Conservation (phyloP, 768 basidiomycete species). For the Tephrocybe rancida region DNA sequence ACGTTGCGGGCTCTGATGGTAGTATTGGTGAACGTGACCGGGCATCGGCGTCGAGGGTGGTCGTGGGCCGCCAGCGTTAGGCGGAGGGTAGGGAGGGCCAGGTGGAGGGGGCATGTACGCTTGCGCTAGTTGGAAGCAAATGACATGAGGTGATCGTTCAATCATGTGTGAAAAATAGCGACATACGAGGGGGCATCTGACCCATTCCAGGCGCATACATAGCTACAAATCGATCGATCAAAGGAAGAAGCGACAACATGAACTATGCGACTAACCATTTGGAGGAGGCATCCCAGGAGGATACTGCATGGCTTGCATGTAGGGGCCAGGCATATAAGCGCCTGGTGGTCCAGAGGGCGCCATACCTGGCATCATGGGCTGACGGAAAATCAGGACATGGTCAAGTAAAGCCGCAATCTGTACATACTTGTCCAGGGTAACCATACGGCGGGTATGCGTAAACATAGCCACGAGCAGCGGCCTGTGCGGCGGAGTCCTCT, state of each 20-base stretch:
- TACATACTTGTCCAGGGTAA: constrained; percentile 73
- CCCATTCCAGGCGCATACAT: constrained; percentile 89
- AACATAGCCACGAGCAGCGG: constrained; percentile 62
- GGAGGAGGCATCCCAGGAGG: constrained; percentile 80
- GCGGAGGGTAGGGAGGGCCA: constrained; percentile 69
- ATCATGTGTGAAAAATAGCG: not conserved
- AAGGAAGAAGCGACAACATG: constrained; percentile 2
- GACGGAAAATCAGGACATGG: constrained; percentile 7
- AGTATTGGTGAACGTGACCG: constrained; percentile 84
- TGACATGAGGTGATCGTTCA: constrained; percentile 2
- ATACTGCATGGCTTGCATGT: constrained; percentile 87
- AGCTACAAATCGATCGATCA: constrained; percentile 38
- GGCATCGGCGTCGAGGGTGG: constrained; percentile 91
- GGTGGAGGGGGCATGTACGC: constrained; percentile 81
- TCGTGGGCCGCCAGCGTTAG: constrained; percentile 76
- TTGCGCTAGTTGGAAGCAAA: constrained; percentile 53
- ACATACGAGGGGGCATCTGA: constrained; percentile 87
- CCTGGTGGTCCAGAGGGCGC: constrained; percentile 76
- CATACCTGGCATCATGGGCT: constrained; percentile 90
- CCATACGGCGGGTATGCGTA: constrained; percentile 78
- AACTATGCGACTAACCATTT: constrained; percentile 53
- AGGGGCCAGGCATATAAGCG: constrained; percentile 77
- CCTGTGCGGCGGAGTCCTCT: constrained; percentile 69
- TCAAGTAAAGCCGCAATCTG: not conserved
- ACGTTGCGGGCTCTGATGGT: constrained; percentile 91